Percentiles rank a stretch among this genome's conserved stretches.
Evolutionary conservation across 352 stramenopile genomes (phyloP).

Genomic region (Phytophthora litchii): DNA sequence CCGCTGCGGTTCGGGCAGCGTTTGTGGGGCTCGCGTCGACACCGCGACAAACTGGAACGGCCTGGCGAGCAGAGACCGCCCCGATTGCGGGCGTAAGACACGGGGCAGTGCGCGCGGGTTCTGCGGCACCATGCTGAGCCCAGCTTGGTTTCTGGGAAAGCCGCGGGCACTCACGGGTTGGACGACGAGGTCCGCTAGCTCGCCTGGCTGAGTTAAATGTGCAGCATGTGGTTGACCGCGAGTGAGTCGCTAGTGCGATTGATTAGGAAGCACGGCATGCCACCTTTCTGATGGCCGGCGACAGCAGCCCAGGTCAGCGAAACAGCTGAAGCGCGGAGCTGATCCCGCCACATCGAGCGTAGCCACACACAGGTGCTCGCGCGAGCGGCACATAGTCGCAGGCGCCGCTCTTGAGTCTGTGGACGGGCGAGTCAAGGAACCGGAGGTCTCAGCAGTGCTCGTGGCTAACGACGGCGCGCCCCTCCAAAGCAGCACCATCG

Average conservation of each 20-base stretch:
- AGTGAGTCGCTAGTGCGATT: slow-evolving; percentile 3
- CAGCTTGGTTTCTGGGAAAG: slow-evolving; percentile 36
- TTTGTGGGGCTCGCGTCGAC: slow-evolving; percentile 30
- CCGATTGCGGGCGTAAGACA: slow-evolving; percentile 17
- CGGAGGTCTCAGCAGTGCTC: slow-evolving; percentile 1
- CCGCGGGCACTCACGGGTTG: slow-evolving; percentile 14
- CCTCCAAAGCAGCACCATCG: slow-evolving; percentile 15
- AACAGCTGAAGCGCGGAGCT: slow-evolving; percentile 33
- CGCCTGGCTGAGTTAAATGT: slow-evolving; percentile 9
- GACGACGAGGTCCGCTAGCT: slow-evolving; percentile 19
- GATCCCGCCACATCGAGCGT: slow-evolving; percentile 24
- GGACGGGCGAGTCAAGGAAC: slow-evolving; percentile 23
- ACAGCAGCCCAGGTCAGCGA: slow-evolving; percentile 2
- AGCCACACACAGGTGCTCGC: slow-evolving; percentile 16
- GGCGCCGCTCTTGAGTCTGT: slow-evolving; percentile 25
- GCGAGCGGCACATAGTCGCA: slow-evolving; percentile 11
- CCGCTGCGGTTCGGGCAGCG: slow-evolving; percentile 31
- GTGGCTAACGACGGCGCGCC: slow-evolving; percentile 13
- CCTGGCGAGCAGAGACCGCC: slow-evolving; percentile 28
- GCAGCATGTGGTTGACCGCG: slow-evolving; percentile 1
- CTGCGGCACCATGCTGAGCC: slow-evolving; percentile 15
- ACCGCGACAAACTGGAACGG: slow-evolving; percentile 39
- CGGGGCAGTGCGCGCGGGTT: slow-evolving; percentile 4
- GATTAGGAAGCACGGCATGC: background rate
- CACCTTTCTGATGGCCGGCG: slow-evolving; percentile 18